A percentile compares a stretch with the other conserved stretches of the same genome.
Evolutionary conservation across 2,329 filamentous ascomycete genomes (phyloP).

Genomic region (Exophiala phaeomuriformis): DNA sequence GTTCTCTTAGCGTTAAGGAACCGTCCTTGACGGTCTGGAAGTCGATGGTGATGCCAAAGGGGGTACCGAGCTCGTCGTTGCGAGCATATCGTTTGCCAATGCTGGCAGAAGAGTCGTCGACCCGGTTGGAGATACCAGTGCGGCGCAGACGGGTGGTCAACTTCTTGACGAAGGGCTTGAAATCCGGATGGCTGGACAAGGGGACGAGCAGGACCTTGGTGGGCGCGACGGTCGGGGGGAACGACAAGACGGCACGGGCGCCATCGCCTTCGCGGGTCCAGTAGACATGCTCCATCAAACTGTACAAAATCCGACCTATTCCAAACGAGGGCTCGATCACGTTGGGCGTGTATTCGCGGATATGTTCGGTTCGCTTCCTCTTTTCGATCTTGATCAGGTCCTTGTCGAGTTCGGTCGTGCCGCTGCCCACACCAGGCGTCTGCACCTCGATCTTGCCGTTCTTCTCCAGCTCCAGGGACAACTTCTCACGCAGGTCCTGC

Average conservation of each 20-base stretch:
- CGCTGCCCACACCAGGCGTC: conserved; percentile 58
- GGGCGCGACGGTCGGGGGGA: conserved; percentile 73
- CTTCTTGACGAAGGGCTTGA: conserved; percentile 66
- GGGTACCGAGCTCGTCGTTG: conserved; percentile 92
- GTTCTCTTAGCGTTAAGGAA: conserved; percentile 79
- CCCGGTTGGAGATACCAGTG: conserved; percentile 69
- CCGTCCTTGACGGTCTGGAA: conserved; percentile 89
- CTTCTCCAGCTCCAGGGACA: conserved; percentile 65
- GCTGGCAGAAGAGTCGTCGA: conserved; percentile 83
- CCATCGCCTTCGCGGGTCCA: conserved; percentile 84
- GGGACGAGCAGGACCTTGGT: conserved; percentile 92
- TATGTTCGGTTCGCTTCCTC: conserved; percentile 72
- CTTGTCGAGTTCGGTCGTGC: conserved; percentile 70
- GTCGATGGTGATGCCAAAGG: conserved; percentile 87
- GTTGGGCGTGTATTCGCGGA: conserved; percentile 87
- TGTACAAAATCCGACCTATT: conserved; percentile 90
- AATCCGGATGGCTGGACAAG: conserved; percentile 71
- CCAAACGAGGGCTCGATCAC: conserved; percentile 97
- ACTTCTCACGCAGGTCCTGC: conserved; percentile 73
- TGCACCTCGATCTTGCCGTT: conserved; percentile 70
- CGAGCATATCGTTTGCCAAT: conserved; percentile 93
- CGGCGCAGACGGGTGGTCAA: conserved; percentile 70
- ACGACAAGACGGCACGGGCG: conserved; percentile 72
- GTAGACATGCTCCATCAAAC: conserved; percentile 88
- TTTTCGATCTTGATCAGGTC: conserved; percentile 80